A percentile compares a stretch with the other conserved stretches of the same genome.
These are phyloP conservation scores for Podospora bellae-mahoneyi DNA, from an alignment of 495 filamentous ascomycete genomes.

Conservation along the genomic window DNA sequence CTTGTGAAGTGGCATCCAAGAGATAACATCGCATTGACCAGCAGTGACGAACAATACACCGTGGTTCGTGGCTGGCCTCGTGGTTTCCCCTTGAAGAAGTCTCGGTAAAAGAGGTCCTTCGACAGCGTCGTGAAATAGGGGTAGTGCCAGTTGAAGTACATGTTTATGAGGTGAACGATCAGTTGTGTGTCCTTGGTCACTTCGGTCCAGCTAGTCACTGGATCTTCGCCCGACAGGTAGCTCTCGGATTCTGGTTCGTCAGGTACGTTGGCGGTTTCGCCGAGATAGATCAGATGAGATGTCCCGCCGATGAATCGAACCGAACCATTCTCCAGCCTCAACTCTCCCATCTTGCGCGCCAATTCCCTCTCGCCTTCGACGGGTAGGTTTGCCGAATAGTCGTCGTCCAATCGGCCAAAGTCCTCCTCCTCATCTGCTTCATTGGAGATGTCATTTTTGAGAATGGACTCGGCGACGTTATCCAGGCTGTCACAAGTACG, in stretches of 20 bases:
- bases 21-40: slow-evolving; percentile 96
- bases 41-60: slow-evolving; percentile 79
- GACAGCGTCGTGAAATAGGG: slow-evolving; percentile 92
- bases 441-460: slow-evolving; percentile 43
- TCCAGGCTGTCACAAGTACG: slow-evolving; percentile 90
- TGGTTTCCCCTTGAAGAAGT: slow-evolving; percentile 67
- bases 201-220: slow-evolving; percentile 78
- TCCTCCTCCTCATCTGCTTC: slow-evolving; percentile 38
- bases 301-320: slow-evolving; percentile 93
- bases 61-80: slow-evolving; percentile 44
- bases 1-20: slow-evolving; percentile 95
- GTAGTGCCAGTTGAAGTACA: slow-evolving; percentile 99
- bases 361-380: slow-evolving; percentile 79
- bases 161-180: slow-evolving; percentile 83
- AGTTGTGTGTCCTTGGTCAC: slow-evolving; percentile 78
- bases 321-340: slow-evolving; percentile 82
- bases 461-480: slow-evolving; percentile 76
- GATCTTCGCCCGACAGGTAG: slow-evolving; percentile 52
- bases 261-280: slow-evolving; percentile 46
- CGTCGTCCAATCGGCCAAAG: slow-evolving; percentile 33
- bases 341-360: slow-evolving; percentile 87
- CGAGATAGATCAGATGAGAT: slow-evolving; percentile 86
- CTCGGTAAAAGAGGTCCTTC: slow-evolving; percentile 82
- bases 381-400: slow-evolving; percentile 39
- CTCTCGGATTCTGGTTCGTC: slow-evolving; percentile 52